These are phyloP conservation scores for Phytophthora agathidicida DNA, from an alignment of 352 stramenopile genomes.

Conservation along the genomic window DNA sequence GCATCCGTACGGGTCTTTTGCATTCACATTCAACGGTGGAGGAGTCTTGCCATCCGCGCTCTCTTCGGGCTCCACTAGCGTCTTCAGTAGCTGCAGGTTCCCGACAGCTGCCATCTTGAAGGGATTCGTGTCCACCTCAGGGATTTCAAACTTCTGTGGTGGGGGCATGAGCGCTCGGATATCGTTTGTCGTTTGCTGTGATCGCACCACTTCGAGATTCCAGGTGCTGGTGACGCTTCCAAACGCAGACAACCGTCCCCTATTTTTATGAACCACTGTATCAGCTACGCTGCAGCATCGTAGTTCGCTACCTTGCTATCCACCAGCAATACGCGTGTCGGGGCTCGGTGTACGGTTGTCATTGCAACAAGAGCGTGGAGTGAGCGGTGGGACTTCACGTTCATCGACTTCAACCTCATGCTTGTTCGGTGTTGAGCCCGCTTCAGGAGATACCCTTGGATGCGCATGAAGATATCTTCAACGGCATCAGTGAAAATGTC, in stretches of 20 bases:
- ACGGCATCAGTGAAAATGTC: slow-evolving; percentile 48
- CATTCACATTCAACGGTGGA: slow-evolving; percentile 73
- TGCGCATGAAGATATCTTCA: slow-evolving; percentile 49
- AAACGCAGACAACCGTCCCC: no score
- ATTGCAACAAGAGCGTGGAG: slow-evolving; percentile 22
- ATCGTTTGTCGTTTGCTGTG: background rate
- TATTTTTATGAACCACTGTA: no score
- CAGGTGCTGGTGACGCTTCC: slow-evolving; percentile 17
- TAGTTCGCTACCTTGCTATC: background rate
- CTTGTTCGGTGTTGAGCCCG: slow-evolving; percentile 32
- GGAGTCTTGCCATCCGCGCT: slow-evolving; percentile 42
- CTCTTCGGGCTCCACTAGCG: slow-evolving; percentile 63
- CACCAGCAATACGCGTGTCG: slow-evolving; percentile 12
- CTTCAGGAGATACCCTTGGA: slow-evolving; percentile 36
- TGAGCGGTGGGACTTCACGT: slow-evolving; percentile 21
- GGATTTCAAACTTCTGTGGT: slow-evolving; percentile 71
- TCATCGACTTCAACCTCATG: slow-evolving; percentile 40
- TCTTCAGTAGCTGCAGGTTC: slow-evolving; percentile 73
- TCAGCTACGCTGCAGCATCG: background rate
- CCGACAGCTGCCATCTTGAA: slow-evolving; percentile 88
- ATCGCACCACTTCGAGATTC: background rate
- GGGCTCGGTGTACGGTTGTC: slow-evolving; percentile 10
- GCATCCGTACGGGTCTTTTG: slow-evolving; percentile 82
- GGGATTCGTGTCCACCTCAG: slow-evolving; percentile 82
- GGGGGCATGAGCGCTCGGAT: slow-evolving; percentile 22